Evolutionary conservation across 495 filamentous ascomycete genomes (phyloP), one percentile per base, ranked within the genome.

Genomic region (Neurospora pannonica): DNA sequence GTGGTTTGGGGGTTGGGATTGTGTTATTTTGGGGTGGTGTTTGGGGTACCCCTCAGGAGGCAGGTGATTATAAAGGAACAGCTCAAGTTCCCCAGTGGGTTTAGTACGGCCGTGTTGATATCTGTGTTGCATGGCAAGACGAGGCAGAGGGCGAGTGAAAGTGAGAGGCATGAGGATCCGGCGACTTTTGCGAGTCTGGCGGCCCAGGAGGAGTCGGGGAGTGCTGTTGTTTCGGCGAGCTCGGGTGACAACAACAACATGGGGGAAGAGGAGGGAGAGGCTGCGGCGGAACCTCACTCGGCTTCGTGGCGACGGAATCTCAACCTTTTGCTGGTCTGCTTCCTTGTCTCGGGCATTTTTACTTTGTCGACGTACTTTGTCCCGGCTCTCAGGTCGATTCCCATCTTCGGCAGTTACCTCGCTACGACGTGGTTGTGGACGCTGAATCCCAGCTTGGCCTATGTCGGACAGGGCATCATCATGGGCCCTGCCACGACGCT

Each of bases 11-110:
- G 92, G 48, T 78, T 98, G 74, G 96, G 96, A 1, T 88, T 98
- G 42, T 97, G 93, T 76, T 92, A 97, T 75, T 99, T 98, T 78
- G 96, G 96, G 0, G 96, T 98, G 0, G 92, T 98, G 4, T 97
- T 99, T 84, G 96, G 94, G 0, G 96, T 98, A 0, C 96, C 96
- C 1, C 78, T 89, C 0, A 21, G 43, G 24, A 83, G 83, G 71
- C 93, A 98, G 84, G 95, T 98, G 24, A 94, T 99, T 70, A 92
- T 98, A 34, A 82, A 91, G 75, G 96, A 99, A 84, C 92, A 94
- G 80, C 81, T 99, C 71, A 94, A 92, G 75, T 99, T 99, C 79
- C 96, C 96, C 0, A 95, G 91, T 76, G 96, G 96, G 4, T 98
- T 97, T 28, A 97, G 96, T 72, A 98, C 96, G 17, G 96, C 96